A percentile compares a stretch with the other conserved stretches of the same genome.
Conservation (phyloP, 768 basidiomycete genomes). For the Naganishia vishniacii region DNA sequence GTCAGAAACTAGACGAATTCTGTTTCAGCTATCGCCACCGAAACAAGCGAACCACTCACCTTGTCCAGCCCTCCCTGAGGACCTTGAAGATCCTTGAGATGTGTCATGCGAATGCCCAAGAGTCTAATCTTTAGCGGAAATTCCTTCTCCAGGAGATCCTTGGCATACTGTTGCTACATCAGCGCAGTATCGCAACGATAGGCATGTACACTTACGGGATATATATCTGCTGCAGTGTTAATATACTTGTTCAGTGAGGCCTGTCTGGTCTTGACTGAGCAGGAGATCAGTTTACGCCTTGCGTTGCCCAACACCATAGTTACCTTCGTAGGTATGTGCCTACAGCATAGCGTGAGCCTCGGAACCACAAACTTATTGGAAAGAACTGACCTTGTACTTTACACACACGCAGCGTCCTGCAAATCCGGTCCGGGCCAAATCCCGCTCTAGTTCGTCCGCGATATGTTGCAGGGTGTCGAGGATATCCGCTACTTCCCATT, state of each 20-base stretch:
- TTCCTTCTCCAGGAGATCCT: slow-evolving; percentile 73
- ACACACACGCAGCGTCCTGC: slow-evolving; percentile 81
- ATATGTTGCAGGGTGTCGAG: slow-evolving; percentile 72
- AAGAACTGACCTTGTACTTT: slow-evolving; percentile 64
- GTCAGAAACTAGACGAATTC: neutral
- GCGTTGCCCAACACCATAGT: slow-evolving; percentile 34
- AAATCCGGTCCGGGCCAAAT: slow-evolving; percentile 75
- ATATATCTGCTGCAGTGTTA: slow-evolving; percentile 70
- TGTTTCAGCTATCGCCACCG: neutral
- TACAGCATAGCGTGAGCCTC: slow-evolving; percentile 26
- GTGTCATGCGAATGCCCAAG: slow-evolving; percentile 81
- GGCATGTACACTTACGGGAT: slow-evolving; percentile 55
- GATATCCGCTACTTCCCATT: slow-evolving; percentile 63
- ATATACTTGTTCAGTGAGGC: slow-evolving; percentile 78
- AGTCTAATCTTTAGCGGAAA: slow-evolving; percentile 72
- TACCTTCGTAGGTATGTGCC: slow-evolving; percentile 77
- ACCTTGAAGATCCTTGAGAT: slow-evolving; percentile 67
- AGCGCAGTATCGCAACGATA: slow-evolving; percentile 15
- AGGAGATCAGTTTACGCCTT: neutral
- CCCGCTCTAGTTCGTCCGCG: slow-evolving; percentile 70
- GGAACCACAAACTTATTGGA: neutral
- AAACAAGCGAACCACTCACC: neutral
- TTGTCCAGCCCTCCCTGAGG: slow-evolving; percentile 16
- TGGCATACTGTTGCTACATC: slow-evolving; percentile 58
- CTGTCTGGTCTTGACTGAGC: slow-evolving; percentile 46